Evolutionary conservation across 352 stramenopile genomes (phyloP), one percentile per base, ranked within the genome.

Genomic region (Globisporangium lucens): DNA sequence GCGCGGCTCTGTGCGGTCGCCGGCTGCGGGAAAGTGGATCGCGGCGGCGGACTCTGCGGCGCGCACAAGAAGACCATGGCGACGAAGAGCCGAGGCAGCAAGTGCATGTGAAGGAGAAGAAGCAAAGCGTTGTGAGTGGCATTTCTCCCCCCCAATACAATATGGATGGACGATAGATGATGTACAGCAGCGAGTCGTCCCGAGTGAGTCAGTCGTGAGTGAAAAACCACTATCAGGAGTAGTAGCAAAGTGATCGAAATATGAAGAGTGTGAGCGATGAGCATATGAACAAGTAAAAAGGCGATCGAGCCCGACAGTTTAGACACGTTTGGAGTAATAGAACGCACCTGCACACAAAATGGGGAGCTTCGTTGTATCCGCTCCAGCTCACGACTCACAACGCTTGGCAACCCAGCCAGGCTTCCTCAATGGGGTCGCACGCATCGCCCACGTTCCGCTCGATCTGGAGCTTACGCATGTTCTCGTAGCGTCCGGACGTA

Each of bases 21-120:
- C 0, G 77, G 76, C 22, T 89, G 80, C 43, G 63, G 43, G 4
- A 82, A 83, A 52, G 68, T 74, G 20, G 80, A 89, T 62, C 76
- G 81, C 20, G 79, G 80, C 29, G 80, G 80, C 13, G 80, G 80
- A 15, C 56, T 80, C n/a, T 89, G 80, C 46, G 72, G 73, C 2
- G 56, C 61, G n/a, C 80, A 89, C 69, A 80, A 77, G 70, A 62
- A 71, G n/a, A 43, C 35, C 13, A 43, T 29, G 51, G 7, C 41
- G 12, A 15, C 5, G n/a, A 64, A 56, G 24, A 29, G 8, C 7
- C 12, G 2, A 12, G 27, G 27, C 53, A 36, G n/a, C 53, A 41
- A 38, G 53, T 41, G 53, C 24, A 24, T 24, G 24, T 24, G 24
- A 24, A 24, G 24, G 41, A 59, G 22, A 7, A 7, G 41, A 41